Evolutionary conservation across 192 early-diverging fungal genomes (phyloP).

Genomic region (Coemansia asiatica): DNA sequence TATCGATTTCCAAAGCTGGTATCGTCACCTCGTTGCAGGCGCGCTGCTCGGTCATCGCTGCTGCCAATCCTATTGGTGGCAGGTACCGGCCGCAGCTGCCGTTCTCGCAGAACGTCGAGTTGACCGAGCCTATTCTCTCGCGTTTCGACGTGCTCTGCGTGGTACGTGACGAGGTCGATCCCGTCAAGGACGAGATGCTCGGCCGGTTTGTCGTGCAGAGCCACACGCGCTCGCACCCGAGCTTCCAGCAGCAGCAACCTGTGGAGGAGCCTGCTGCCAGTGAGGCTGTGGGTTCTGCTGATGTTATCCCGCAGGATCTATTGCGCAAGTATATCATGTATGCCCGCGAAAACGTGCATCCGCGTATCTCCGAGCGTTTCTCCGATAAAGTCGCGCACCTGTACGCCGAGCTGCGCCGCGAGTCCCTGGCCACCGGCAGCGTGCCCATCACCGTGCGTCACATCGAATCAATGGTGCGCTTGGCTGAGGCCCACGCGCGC

Average conservation of each 20-base stretch:
- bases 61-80: conserved; percentile 82
- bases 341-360: conserved; percentile 72
- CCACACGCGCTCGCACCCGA: conserved; percentile 90
- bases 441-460: conserved; percentile 89
- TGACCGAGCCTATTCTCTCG: conserved; percentile 98
- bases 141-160: conserved; percentile 98
- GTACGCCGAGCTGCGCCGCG: conserved; percentile 88
- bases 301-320: conserved; percentile 75
- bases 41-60: conserved; percentile 77
- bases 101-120: conserved; percentile 95
- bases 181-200: conserved; percentile 83
- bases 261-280: conserved; percentile 46
- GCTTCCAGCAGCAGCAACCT: conserved; percentile 29
- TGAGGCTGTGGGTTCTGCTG: conserved; percentile 55
- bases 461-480: conserved; percentile 81
- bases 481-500: conserved; percentile 86
- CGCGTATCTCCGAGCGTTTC: conserved; percentile 82
- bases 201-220: conserved; percentile 92
- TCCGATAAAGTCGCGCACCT: conserved; percentile 85
- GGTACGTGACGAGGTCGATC: conserved; percentile 90
- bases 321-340: conserved; percentile 89
- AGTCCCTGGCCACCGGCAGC: conserved; percentile 75
- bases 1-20: conserved; percentile 86
- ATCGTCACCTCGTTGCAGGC: conserved; percentile 85
- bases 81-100: conserved; percentile 87